phyloP scores from a whole-genome alignment of 1,139 yeast species.

The Candida smagusa region DNA sequence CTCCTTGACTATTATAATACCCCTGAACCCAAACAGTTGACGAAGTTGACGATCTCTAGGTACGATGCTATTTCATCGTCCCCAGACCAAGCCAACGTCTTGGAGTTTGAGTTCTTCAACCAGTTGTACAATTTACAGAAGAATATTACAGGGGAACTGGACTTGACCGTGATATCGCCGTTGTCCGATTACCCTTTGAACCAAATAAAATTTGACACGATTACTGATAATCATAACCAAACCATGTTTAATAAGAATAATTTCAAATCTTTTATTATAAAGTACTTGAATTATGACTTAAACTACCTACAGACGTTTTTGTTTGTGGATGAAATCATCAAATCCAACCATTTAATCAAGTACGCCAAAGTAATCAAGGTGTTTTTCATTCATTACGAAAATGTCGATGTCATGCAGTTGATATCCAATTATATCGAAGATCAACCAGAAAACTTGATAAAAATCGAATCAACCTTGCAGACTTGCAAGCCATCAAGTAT shows the following conservation, averaged over 20 bases:
- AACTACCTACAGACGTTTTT: constrained; percentile 17
- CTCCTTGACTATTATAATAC: not conserved
- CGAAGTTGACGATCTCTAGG: constrained; percentile 5
- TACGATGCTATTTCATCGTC: not conserved
- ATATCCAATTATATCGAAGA: constrained; percentile 4
- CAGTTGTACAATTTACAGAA: constrained; percentile 11
- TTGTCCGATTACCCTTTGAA: constrained; percentile 17
- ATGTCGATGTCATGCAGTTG: constrained; percentile 1
- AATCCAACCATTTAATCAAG: constrained; percentile 48
- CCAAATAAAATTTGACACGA: constrained; percentile 7
- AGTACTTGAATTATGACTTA: constrained; percentile 25
- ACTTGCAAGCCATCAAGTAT: constrained; percentile 13
- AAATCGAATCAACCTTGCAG: constrained; percentile 7
- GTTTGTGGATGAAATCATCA: constrained; percentile 40
- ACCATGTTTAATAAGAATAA: constrained; percentile 1
- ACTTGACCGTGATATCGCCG: constrained; percentile 19
- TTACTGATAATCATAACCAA: not conserved
- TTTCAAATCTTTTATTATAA: constrained; percentile 19
- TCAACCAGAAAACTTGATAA: constrained; percentile 3
- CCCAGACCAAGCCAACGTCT: constrained; percentile 14
- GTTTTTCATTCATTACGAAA: constrained; percentile 20
- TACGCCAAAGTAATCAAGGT: constrained; percentile 44
- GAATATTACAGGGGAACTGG: constrained; percentile 1
- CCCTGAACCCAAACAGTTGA: constrained; percentile 1
- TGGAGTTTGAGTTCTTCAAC: constrained; percentile 15